Percentiles rank a stretch among this genome's conserved stretches.
Conservation (phyloP, 108 stramenopile species). For the Nitzschia sp. region DNA sequence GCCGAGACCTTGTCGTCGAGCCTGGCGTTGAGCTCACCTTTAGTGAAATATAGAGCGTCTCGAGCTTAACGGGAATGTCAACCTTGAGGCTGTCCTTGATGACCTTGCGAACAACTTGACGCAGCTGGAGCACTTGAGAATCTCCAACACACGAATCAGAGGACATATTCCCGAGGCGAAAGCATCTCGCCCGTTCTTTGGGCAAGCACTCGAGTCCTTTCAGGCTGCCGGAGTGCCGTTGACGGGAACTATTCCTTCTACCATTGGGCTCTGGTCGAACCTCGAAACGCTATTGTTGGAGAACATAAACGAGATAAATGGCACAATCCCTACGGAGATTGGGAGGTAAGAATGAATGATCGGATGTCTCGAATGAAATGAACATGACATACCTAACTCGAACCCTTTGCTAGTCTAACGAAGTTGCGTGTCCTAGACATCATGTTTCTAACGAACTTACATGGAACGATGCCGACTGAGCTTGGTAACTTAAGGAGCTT, state of each 20-base stretch:
- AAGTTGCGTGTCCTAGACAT: not conserved
- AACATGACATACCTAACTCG: no score
- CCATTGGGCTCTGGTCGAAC: constrained; percentile 25
- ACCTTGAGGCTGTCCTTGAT: no score
- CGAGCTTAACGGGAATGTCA: no score
- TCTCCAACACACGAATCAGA: constrained; percentile 24
- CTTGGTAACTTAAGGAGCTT: constrained; percentile 16
- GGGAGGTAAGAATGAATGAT: no score
- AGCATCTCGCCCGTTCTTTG: not conserved
- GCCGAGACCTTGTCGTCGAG: no score
- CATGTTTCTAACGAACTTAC: not conserved
- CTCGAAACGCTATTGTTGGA: not conserved
- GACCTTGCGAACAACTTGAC: not conserved
- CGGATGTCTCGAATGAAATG: no score
- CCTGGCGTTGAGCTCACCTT: no score
- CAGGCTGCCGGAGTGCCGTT: not conserved
- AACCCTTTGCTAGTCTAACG: no score
- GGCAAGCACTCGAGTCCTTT: constrained; percentile 9
- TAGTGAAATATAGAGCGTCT: no score
- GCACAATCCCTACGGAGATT: constrained; percentile 7
- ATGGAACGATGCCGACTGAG: constrained; percentile 25
- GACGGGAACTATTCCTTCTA: constrained; percentile 23
- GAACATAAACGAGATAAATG: not conserved
- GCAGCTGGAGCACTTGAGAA: constrained; percentile 15
- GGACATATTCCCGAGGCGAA: constrained; percentile 19